Evolutionary conservation across 2,329 filamentous ascomycete species (phyloP).

Genomic region (Penicillium psychrosexuale): DNA sequence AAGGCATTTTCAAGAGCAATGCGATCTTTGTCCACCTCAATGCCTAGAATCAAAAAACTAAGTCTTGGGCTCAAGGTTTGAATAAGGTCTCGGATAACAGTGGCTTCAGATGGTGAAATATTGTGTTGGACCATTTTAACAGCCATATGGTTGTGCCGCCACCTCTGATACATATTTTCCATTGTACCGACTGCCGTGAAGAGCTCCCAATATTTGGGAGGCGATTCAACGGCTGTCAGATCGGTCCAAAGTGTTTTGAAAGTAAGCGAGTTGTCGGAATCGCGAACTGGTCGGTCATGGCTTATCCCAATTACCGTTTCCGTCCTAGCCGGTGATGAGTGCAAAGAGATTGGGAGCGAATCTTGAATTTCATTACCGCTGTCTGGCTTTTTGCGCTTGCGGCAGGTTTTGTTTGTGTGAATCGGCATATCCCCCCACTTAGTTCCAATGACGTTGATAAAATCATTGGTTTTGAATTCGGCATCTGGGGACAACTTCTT

Average conservation of each 20-base stretch:
- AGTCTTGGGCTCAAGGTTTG: not conserved
- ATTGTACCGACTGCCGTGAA: not conserved
- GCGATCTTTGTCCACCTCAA: not conserved
- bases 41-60: not conserved
- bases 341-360: not conserved
- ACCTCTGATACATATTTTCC: not conserved
- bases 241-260: not conserved
- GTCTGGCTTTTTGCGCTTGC: not conserved
- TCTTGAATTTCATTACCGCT: not conserved
- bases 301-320: not conserved
- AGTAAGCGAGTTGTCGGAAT: not conserved
- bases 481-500: not conserved
- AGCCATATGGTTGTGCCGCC: not conserved
- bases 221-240: not conserved
- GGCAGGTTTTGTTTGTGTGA: not conserved
- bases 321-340: not conserved
- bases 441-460: not conserved
- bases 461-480: not conserved
- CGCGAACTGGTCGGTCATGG: not conserved
- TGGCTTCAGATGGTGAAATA: not conserved
- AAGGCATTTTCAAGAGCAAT: not conserved
- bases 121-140: not conserved
- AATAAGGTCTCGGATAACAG: not conserved
- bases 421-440: not conserved
- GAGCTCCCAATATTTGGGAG: not conserved